Evolutionary conservation across 75 land plant species (phyloP), one percentile per base, ranked within the genome.

Genomic region (Sequoiadendron giganteum): DNA sequence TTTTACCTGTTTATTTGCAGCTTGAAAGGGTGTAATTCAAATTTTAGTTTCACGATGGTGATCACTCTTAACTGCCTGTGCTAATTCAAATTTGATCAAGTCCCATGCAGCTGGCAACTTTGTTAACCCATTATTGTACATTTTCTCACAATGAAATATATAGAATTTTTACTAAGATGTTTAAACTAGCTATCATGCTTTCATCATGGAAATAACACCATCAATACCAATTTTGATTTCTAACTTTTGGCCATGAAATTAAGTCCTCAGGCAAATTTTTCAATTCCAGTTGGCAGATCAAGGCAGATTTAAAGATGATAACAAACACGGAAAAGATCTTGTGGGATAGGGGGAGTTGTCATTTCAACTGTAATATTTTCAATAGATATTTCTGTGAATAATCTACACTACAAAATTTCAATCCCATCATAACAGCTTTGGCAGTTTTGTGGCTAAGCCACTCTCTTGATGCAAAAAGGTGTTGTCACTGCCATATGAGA

Each of bases 341-440:
- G 30, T 25, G 72, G 72, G n/a, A 34, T 75, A 15, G 39, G 38
- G 34, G 13, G 0, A 72, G 11, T 75, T 32, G 39, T 11, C 38
- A 30, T n/a, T 8, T 82, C 16, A 47, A 40, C 45, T 21, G 47
- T 43, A 13, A 25, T 25, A 21, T 81, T 40, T n/a, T 47, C n/a
- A 47, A n/a, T 11, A 82, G 54, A 86, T 21, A 78, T 91, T 42
- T 89, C 91, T 25, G 88, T 87, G 32, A 82, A 11, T 45, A 82
- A 82, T 10, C 48, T 82, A 45, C 5, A 47, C 47, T 45, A 47
- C 49, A 45, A 3, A 11, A 45, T 82, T 47, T 47, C 15, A 82
- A 47, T 32, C 43, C 10, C n/a, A 14, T n/a, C 84, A 47, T 82
- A 47, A 82, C 54, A 82, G 84, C 52, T 82, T 28, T 82, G 84